Base-by-base conservation (phyloP, 208 protist genomes). In the Wallacemonas collosoma region DNA sequence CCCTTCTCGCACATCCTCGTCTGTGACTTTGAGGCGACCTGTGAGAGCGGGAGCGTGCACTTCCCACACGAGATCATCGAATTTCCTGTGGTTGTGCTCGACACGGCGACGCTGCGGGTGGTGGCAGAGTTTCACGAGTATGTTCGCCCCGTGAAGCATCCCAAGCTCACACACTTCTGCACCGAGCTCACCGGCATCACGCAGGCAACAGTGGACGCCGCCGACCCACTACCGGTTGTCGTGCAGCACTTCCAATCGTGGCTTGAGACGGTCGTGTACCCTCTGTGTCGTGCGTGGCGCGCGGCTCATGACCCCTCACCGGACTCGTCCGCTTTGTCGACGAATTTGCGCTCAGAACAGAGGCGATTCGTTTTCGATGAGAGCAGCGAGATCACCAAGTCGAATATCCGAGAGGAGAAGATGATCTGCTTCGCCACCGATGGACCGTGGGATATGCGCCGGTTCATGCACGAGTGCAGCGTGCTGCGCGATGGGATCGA, bases 31-130 rank as follows among this genome's bases (percentile, higher is more conserved):
- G 95, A 98, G 84, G 91, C 91, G 1, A 97, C 95, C 8, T 98
- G 95, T 68, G 90, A 93, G 50, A 73, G 73, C 39, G 80, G 76
- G 69, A 86, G 79, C 60, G 76, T 81, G 36, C 39, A 83, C 64
- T 94, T 85, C 56, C 89, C 84, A 48, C 91, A 98, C 70, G 98
- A 99, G 80, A 98, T 99, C 72, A 98, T 99, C 69, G 97, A 99
- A 79, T 98, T 98, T 55, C 96, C 98, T 8, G 91, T 97, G 2
- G 91, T 99, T 2, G 81, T 95, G 45, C 40, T 98, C 1, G 88
- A 97, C 77, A 89, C 87, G 8, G 71, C 72, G 35, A 88, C 71
- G 43, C 71, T 90, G 48, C 58, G 76, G 67, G 76, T 90, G 17
- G 91, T 91, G 35, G 88, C 87, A 5, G 86, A 96, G 79, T 97